Evolutionary conservation across 1,139 yeast species (phyloP), one percentile per base, ranked within the genome.

Genomic region (Debaryomycetaceae sp.): DNA sequence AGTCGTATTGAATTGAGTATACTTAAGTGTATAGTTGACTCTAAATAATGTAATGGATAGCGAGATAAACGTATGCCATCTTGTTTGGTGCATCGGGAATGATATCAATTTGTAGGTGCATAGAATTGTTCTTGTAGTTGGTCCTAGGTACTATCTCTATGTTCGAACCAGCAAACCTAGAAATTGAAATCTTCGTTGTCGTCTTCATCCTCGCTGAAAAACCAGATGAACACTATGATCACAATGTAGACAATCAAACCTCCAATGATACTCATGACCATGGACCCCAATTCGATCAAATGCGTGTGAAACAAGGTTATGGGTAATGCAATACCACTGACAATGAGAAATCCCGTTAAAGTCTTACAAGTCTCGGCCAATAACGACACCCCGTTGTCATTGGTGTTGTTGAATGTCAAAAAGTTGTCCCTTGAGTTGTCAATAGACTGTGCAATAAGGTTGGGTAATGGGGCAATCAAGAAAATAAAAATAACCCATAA

Each of bases 231-330:
- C 26, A 81, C 73, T 11, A 83, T 80, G 34, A 85, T 83, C 48
- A 85, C 85, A 8, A 73, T 59, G 56, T 85, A 85, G n/a, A 85
- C 84, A 38, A 83, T 73, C 45, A 81, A 61, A 16, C 94, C 94
- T 17, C 94, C 94, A 22, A 69, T 45, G 34, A 80, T 71, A 64
- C 89, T 80, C 83, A 84, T 78, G 6, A 80, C 47, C 55, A 79
- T 71, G 19, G 87, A 79, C 31, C 81, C 78, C 22, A 78, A 55
- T 15, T 70, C 72, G 30, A 84, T 81, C 41, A 83, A 57, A 18
- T 68, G 61, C 37, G 79, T 74, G 56, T 83, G 91, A 57, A 73
- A 79, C 33, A 85, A 71, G 6, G 82, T 79, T 33, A 81, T 50
- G 2, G 94, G 92, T 39, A 84, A 64, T 7, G 81, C 73, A 9